phyloP scores from a whole-genome alignment of 495 filamentous ascomycete species.

The Penicillium soppii region DNA sequence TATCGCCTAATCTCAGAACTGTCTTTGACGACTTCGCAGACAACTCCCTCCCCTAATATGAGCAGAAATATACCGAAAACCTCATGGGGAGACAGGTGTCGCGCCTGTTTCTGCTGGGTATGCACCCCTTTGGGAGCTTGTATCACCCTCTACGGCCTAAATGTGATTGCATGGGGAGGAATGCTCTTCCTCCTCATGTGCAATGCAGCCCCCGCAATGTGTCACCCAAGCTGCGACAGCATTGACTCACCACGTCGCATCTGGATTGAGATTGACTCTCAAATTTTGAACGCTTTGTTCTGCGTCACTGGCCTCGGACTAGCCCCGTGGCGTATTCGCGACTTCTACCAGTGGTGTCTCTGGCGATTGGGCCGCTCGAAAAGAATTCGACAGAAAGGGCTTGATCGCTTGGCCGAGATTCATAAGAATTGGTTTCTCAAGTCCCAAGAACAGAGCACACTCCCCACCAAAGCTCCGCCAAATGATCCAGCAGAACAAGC shows the following conservation, averaged over 20 bases:
- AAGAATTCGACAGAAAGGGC: constrained; percentile 45
- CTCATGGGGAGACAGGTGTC: neutral
- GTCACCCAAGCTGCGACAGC: constrained; percentile 67
- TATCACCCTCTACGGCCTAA: constrained; percentile 74
- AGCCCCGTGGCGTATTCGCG: constrained; percentile 81
- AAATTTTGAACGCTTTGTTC: constrained; percentile 82
- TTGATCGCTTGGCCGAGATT: neutral
- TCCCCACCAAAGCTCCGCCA: constrained; percentile 30
- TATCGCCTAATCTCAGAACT: neutral
- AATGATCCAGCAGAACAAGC: constrained; percentile 69
- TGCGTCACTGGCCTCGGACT: constrained; percentile 85
- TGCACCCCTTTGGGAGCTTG: constrained; percentile 59
- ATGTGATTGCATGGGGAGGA: constrained; percentile 82
- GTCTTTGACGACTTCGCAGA: neutral
- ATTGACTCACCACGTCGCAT: constrained; percentile 69
- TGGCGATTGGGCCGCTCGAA: constrained; percentile 57
- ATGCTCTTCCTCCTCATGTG: constrained; percentile 85
- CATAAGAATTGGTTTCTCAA: neutral
- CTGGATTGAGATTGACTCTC: constrained; percentile 84
- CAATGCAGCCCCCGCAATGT: constrained; percentile 78
- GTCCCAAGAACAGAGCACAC: neutral
- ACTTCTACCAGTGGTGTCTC: constrained; percentile 65
- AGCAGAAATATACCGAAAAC: too few relatives aligned
- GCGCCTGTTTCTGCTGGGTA: neutral
- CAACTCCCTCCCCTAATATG: neutral